Evolutionary conservation across 805 yeast genomes (phyloP).

Genomic region (Wickerhamomyces bovis): DNA sequence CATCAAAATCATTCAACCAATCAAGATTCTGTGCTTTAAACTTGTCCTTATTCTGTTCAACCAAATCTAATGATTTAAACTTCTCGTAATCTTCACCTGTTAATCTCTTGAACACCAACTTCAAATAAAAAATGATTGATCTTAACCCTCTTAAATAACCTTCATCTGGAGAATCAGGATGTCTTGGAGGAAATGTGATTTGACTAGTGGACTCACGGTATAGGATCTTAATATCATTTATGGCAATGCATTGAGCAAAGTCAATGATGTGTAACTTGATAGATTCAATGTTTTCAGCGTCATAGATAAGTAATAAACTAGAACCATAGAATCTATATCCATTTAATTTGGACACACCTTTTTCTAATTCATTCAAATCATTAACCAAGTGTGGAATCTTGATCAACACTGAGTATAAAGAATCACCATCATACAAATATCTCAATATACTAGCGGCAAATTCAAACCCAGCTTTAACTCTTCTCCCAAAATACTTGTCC

Average conservation of each 20-base stretch:
- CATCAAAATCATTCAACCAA: slow-evolving; percentile 35
- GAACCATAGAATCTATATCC: slow-evolving; percentile 93
- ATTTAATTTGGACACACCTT: slow-evolving; percentile 46
- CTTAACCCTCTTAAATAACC: slow-evolving; percentile 83
- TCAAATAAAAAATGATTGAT: slow-evolving; percentile 66
- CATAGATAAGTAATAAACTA: slow-evolving; percentile 82
- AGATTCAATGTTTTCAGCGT: slow-evolving; percentile 41
- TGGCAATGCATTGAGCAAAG: slow-evolving; percentile 88
- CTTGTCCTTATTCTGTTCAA: slow-evolving; percentile 16
- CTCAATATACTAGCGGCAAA: slow-evolving; percentile 71
- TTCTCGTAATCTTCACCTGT: slow-evolving; percentile 35
- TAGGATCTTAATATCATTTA: slow-evolving; percentile 36
- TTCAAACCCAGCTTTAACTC: slow-evolving; percentile 61
- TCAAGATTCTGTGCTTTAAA: slow-evolving; percentile 24
- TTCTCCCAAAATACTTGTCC: slow-evolving; percentile 92
- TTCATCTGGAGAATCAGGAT: slow-evolving; percentile 56
- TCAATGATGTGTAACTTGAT: slow-evolving; percentile 75
- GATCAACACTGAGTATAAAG: slow-evolving; percentile 48
- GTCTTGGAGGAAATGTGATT: slow-evolving; percentile 62
- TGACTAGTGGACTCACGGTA: not conserved
- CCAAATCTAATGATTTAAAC: slow-evolving; percentile 17
- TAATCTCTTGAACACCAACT: slow-evolving; percentile 48
- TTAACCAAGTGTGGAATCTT: slow-evolving; percentile 64
- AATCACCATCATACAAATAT: slow-evolving; percentile 73
- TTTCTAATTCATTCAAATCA: slow-evolving; percentile 52